A percentile compares a stretch with the other conserved stretches of the same genome.
These are phyloP conservation scores for Nigrospora sphaerica DNA, from an alignment of 2,329 filamentous ascomycete genomes.

Conservation along the genomic window DNA sequence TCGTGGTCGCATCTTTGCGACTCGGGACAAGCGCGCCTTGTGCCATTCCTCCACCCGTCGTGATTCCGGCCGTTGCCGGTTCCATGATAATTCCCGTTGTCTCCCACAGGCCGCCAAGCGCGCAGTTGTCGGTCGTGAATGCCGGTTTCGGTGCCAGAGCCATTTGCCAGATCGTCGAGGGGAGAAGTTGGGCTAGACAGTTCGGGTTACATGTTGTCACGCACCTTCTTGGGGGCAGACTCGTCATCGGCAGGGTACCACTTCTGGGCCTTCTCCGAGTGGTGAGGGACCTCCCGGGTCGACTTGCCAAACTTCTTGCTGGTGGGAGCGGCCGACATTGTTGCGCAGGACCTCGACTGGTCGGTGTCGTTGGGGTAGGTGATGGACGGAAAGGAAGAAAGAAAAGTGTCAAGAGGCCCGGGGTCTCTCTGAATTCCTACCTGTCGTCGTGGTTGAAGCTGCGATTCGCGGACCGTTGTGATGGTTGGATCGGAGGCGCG, in stretches of 20 bases:
- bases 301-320: constrained; percentile 98
- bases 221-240: constrained; percentile 85
- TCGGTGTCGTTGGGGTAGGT: constrained; percentile 11
- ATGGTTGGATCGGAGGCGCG: no score
- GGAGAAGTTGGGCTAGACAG: background rate
- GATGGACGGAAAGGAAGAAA: constrained; percentile 9
- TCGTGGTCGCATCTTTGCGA: no score
- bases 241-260: constrained; percentile 98
- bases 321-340: constrained; percentile 60
- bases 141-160: background rate
- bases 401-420: constrained; percentile 1
- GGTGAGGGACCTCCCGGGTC: constrained; percentile 82
- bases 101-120: background rate
- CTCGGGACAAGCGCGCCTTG: no score
- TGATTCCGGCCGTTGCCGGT: no score
- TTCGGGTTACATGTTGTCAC: constrained; percentile 34
- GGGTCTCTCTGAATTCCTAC: constrained; percentile 1
- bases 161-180: constrained; percentile 1
- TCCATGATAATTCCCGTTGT: no score
- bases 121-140: background rate
- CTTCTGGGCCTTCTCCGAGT: constrained; percentile 91
- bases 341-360: constrained; percentile 39
- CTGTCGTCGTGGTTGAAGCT: background rate
- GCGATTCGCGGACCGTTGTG: no score
- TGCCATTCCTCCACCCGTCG: no score